Base-by-base conservation (phyloP, 345 rosid genomes). In the Eucalyptus guilfoylei region DNA sequence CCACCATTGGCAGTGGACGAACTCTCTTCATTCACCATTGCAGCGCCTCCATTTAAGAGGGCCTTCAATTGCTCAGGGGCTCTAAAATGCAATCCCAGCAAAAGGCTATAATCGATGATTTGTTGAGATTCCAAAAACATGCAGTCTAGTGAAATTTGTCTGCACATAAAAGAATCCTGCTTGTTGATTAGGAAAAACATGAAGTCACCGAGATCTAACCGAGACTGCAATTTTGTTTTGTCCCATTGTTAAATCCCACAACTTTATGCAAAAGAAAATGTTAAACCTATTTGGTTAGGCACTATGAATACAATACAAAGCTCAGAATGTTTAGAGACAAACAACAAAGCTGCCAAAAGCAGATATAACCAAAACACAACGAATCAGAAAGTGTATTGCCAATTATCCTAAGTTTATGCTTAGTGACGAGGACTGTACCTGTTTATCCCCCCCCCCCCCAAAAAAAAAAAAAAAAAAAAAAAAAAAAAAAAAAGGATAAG, bases 101-200 rank as follows among this genome's bases (percentile, higher is more conserved):
- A 91, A 90, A 96, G 98, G 92, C 99, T 96, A 89, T 96, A 96
- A 91, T 96, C 99, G 87, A 96, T 96, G 89, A 96, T 95, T 32
- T 94, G 94, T 88, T 96, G 96, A 89, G 99, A 96, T 92, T 96
- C 96, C 92, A 96, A 91, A 91, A 96, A 96, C 69, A 30, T 88
- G 93, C 97, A 95, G 92, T 96, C 99, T 49, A 95, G 86, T 83
- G 92, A 60, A 86, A 96, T 93, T 91, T 96, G 99, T 90, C 99
- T 96, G 96, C 93, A 92, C 87, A 42, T 76, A 85, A 88, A 87
- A 87, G 52, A 88, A 87, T 50, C 60, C 30, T 47, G 24, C 40
- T 85, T 49, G 67, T 40, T 40, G 67, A 67, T 86, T 47, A 87
- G 54, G 49, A 62, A 32, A 85, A 44, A 14, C 85, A 76, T 76